Percentiles rank a stretch among this genome's conserved stretches.
Evolutionary conservation across 2,329 filamentous ascomycete genomes (phyloP).

Genomic region (Microcera coccophila): DNA sequence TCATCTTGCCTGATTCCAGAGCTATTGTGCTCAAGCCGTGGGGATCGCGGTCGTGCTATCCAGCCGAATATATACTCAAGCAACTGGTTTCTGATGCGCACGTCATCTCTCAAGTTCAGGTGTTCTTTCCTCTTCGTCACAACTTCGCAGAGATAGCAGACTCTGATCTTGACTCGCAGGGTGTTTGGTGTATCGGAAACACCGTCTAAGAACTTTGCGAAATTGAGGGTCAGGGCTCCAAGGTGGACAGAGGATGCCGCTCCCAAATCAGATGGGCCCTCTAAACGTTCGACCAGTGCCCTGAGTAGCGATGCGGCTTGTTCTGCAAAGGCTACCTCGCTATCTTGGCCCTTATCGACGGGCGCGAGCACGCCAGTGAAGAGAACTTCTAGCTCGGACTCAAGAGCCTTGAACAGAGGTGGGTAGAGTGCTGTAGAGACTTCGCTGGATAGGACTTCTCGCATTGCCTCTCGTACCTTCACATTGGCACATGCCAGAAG

Average conservation of each 20-base stretch:
- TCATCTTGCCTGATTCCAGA: constrained; percentile 53
- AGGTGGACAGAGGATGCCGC: constrained; percentile 61
- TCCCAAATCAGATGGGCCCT: constrained; percentile 59
- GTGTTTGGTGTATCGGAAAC: constrained; percentile 53
- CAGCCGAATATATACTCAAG: constrained; percentile 65
- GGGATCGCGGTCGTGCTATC: constrained; percentile 59
- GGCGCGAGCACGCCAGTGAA: constrained; percentile 55
- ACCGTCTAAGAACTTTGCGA: constrained; percentile 63
- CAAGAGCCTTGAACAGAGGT: constrained; percentile 61
- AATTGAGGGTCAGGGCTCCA: constrained; percentile 59
- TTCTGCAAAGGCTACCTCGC: constrained; percentile 63
- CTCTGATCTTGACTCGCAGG: constrained; percentile 63
- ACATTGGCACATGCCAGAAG: constrained; percentile 62
- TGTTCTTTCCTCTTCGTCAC: constrained; percentile 65
- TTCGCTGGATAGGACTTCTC: constrained; percentile 63
- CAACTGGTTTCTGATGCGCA: constrained; percentile 64
- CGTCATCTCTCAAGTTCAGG: constrained; percentile 64
- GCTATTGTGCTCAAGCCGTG: constrained; percentile 41
- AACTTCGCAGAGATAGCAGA: constrained; percentile 63
- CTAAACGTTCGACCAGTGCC: constrained; percentile 60
- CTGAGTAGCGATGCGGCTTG: constrained; percentile 62
- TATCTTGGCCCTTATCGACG: constrained; percentile 51
- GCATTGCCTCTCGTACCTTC: constrained; percentile 61
- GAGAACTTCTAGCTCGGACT: constrained; percentile 60
- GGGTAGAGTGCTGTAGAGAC: constrained; percentile 59